Evolutionary conservation across 352 stramenopile species (phyloP).

Genomic region (Phytophthora pseudosyringae): DNA sequence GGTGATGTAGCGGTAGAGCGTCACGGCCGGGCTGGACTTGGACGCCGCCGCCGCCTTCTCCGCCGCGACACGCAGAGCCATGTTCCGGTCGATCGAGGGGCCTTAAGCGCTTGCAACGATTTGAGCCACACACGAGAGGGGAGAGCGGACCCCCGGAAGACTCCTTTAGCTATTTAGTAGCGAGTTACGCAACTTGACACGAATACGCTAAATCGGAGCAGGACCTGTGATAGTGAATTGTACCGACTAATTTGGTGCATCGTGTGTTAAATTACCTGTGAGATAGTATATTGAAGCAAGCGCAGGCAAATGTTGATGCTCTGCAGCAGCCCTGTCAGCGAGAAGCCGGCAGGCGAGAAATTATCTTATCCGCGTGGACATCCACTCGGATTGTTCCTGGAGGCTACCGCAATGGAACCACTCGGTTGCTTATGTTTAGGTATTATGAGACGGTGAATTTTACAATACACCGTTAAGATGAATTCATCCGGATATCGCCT

Average conservation of each 20-base stretch:
- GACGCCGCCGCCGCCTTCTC: slow-evolving; percentile 64
- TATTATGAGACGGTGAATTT: no score
- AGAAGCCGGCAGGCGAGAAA: no score
- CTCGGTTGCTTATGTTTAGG: no score
- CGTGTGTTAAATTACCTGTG: neutral
- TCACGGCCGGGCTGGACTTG: slow-evolving; percentile 77
- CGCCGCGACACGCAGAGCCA: slow-evolving; percentile 80
- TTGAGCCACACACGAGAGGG: slow-evolving; percentile 29
- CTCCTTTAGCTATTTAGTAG: slow-evolving; percentile 1
- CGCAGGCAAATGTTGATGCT: neutral
- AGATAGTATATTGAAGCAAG: slow-evolving; percentile 14
- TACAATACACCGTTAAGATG: no score
- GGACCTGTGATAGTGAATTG: neutral
- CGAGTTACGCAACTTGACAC: slow-evolving; percentile 2
- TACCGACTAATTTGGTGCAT: neutral
- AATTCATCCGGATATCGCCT: no score
- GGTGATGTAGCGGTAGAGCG: slow-evolving; percentile 89
- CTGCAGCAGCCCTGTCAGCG: neutral
- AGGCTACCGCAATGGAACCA: no score
- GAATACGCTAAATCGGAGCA: neutral
- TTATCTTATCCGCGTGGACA: no score
- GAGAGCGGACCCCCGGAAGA: slow-evolving; percentile 15
- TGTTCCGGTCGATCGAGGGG: slow-evolving; percentile 25
- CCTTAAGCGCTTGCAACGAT: slow-evolving; percentile 16
- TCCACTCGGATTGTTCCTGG: no score